These are phyloP conservation scores for Furcasterigmium furcatum DNA, from an alignment of 2,329 filamentous ascomycete species.

Conservation along the genomic window DNA sequence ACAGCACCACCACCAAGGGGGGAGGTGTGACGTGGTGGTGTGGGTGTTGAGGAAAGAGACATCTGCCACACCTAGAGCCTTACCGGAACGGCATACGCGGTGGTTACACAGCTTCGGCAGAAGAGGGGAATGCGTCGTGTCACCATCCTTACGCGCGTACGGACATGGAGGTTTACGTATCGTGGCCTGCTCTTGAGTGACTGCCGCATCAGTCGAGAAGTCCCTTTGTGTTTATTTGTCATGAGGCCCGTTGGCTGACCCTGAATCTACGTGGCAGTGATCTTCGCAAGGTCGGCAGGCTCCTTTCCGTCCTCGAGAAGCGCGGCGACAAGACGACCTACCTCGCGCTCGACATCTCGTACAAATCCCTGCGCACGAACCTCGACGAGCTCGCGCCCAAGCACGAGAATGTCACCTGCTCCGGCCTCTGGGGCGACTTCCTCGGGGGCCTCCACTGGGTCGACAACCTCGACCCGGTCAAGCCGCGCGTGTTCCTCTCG, in stretches of 20 bases:
- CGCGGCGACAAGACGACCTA: slow-evolving; percentile 25
- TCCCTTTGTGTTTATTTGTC: too few relatives aligned
- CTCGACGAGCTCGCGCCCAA: slow-evolving; percentile 23
- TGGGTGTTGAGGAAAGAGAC: too few relatives aligned
- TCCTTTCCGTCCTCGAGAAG: slow-evolving; percentile 30
- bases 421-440: slow-evolving; percentile 37
- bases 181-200: too few relatives aligned
- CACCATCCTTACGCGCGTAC: too few relatives aligned
- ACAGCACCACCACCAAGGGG: too few relatives aligned
- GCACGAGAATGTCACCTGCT: slow-evolving; percentile 28
- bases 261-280: slow-evolving; percentile 21
- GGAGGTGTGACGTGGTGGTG: too few relatives aligned
- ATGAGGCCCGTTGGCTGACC: neutral
- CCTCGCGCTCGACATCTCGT: slow-evolving; percentile 36
- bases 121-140: too few relatives aligned
- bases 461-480: neutral
- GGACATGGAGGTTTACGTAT: too few relatives aligned
- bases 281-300: slow-evolving; percentile 34
- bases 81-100: too few relatives aligned
- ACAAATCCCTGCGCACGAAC: slow-evolving; percentile 28
- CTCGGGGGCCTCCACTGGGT: slow-evolving; percentile 28
- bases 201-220: too few relatives aligned
- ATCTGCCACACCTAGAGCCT: too few relatives aligned
- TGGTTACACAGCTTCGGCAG: too few relatives aligned
- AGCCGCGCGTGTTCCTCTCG: slow-evolving; percentile 26